Conservation (phyloP, 768 basidiomycete species). For the Russula virescens region DNA sequence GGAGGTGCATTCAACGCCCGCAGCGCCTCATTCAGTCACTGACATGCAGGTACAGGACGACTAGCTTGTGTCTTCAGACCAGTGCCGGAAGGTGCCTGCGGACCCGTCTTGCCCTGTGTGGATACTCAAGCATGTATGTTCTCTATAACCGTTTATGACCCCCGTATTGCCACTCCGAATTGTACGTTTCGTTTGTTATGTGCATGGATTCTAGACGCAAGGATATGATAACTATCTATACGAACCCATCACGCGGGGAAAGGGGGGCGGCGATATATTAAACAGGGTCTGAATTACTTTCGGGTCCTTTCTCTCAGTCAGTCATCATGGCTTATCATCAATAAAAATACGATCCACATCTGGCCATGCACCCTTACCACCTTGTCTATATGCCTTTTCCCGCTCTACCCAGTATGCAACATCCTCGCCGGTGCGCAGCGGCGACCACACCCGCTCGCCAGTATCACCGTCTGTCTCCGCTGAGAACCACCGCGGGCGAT, state of each 20-base stretch:
- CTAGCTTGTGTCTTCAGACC: slow-evolving; percentile 31
- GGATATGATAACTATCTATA: slow-evolving; percentile 5
- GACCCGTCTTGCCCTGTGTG: slow-evolving; percentile 22
- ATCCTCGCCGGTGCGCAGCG: slow-evolving; percentile 43
- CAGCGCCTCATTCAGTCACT: not conserved
- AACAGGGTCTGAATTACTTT: slow-evolving; percentile 44
- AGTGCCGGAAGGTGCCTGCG: slow-evolving; percentile 27
- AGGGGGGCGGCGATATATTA: slow-evolving; percentile 32
- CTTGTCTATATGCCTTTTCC: slow-evolving; percentile 50
- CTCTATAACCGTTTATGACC: not conserved
- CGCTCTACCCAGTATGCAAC: slow-evolving; percentile 85
- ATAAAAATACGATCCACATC: slow-evolving; percentile 81
- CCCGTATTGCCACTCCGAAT: not conserved
- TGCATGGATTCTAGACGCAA: not conserved
- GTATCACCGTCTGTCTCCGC: slow-evolving; percentile 83
- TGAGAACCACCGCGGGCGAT: slow-evolving; percentile 83
- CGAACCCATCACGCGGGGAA: not conserved
- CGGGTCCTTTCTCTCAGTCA: slow-evolving; percentile 29
- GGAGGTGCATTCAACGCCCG: slow-evolving; percentile 32
- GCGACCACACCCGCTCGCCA: slow-evolving; percentile 84
- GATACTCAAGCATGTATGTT: slow-evolving; percentile 16
- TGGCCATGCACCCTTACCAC: slow-evolving; percentile 47
- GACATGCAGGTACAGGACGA: slow-evolving; percentile 11
- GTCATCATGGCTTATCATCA: slow-evolving; percentile 42
- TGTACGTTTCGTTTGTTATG: not conserved